Base-by-base conservation (phyloP, 2,329 filamentous ascomycete species). In the Microascus cirrosus region DNA sequence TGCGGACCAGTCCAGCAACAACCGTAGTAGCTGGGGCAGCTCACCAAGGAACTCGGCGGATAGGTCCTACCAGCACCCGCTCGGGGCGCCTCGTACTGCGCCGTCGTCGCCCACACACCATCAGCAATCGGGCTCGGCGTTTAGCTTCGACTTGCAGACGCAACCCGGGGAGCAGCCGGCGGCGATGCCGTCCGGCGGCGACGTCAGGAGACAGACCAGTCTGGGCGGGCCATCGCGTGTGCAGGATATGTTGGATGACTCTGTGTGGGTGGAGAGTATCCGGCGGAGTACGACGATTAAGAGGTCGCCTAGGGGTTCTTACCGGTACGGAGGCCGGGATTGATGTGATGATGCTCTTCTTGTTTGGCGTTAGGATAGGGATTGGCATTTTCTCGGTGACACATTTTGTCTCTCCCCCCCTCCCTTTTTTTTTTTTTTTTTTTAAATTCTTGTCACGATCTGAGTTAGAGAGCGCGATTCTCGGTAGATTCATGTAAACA, bases 241-340 rank as follows among this genome's bases (percentile, higher is more conserved):
- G 63, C 83, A 92, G 69, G 85, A 91, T 63, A 88, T 94, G 67
- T 79, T 97, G 58, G 90, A 94, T 66, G 89, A 93, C 66, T 94
- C 90, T 20, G 86, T 89, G 18, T 97, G 93, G 93, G 89, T 93
- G 56, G 90, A 95, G 73, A 95, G 89, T 75, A 91, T 96, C 62
- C 80, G 91, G 62, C 81, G 90, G 61, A 95, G 90, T 73, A 90
- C 94, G 64, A 96, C 91, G 57, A 80, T 80, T 57, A 74, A 74
- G 56, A 75, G 72, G 62, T 73, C 74, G 15, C 69, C 74, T 25
- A 65, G 68, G 55, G 67, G 67, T 45, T 69, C 71, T 57, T 66
- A 68, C 45, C 64, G 67, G 53, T 68, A 69, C 35, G 66, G 65
- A 15, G 67, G 67, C 4, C 24, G 13, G 10, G 42, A n/a, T 6